Base-by-base conservation (phyloP, 805 yeast species). In the Zygoascus biomembranicola region DNA sequence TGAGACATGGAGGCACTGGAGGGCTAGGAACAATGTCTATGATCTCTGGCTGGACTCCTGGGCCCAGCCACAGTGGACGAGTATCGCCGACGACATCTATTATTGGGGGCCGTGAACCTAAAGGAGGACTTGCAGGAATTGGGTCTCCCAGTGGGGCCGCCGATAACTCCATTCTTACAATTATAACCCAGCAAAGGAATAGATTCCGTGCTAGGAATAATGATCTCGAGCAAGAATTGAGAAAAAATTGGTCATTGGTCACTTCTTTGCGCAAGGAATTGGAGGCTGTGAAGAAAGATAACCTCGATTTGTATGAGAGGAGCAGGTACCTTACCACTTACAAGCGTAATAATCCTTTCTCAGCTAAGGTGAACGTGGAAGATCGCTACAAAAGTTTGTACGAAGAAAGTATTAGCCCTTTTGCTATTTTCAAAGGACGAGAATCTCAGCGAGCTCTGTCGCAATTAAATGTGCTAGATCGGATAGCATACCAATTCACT, bases 161-260 rank as follows among this genome's bases (percentile, higher is more conserved):
- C 6, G 80, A 78, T 51, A 63, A 74, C n/a, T 57, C 63, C 82
- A 3, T 90, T 31, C 69, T 92, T 50, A 95, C 95, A 1, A 89
- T 92, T 51, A 81, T 94, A 31, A 90, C 97, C 13, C 90, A 92
- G 64, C 99, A 92, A 71, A 81, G 99, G 66, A 99, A 92, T 68
- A 75, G 99, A 57, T 90, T 90, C 74, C 82, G 95, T 62, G 77
- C 80, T n/a, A 77, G 89, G 52, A 88, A 85, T 63, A 79, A 78
- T 54, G 96, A 88, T 65, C 75, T 94, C 52, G 98, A 92, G 66
- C 85, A 85, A 53, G 95, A 89, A 61, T 63, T 84, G 41, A 82
- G 86, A 66, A 79, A 78, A 59, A 81, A 78, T 57, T 74, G 74
- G 50, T 66, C 70, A 19, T 73, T 75, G 42, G 74, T 84, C 28